Base-by-base conservation (phyloP, 1,139 yeast genomes). In the Yarrowia galli region DNA sequence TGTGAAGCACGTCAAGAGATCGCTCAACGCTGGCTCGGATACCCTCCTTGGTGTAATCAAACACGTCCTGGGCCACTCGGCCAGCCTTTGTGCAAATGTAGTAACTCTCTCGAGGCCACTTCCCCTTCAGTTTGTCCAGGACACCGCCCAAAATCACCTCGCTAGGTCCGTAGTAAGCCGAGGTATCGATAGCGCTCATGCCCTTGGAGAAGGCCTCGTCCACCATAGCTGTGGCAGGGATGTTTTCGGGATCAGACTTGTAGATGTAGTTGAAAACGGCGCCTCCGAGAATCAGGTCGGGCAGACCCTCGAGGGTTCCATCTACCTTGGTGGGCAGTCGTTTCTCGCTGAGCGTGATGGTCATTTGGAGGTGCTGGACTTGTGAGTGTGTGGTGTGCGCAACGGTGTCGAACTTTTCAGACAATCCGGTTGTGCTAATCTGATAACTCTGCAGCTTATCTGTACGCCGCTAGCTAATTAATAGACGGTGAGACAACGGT, bases 91-190 rank as follows among this genome's bases (percentile, higher is more conserved):
- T 91, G 75, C 93, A 89, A 43, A 93, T 82, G 72, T 83, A 88
- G 76, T 89, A 89, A 22, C 82, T 75, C 9, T 88, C 88, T 69
- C 98, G 83, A 0, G 86, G 82, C 74, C 83, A 81, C 56, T 84
- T 83, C 2, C 74, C 73, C 7, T 74, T 72, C 48, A 87, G 74
- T 12, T 80, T 71, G 35, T 75, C 73, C 70, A 93, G 79, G 0
- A 93, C 95, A 12, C 81, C 71, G 0, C 98, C 98, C 4, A 91
- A 77, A 32, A 92, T 75, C 42, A 79, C 82, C 75, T 93, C 98
- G 5, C 97, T 90, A 0, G 92, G 92, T 0, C 98, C 98, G 75
- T 93, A 93, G 78, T 91, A 93, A 2, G 98, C 97, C 0, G 97
- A 89, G 0, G 97, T 92, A 75, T 95, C 98, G 53, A 93, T 80